These are phyloP conservation scores for Neurospora sp. DNA, from an alignment of 2,329 filamentous ascomycete species.

Conservation along the genomic window DNA sequence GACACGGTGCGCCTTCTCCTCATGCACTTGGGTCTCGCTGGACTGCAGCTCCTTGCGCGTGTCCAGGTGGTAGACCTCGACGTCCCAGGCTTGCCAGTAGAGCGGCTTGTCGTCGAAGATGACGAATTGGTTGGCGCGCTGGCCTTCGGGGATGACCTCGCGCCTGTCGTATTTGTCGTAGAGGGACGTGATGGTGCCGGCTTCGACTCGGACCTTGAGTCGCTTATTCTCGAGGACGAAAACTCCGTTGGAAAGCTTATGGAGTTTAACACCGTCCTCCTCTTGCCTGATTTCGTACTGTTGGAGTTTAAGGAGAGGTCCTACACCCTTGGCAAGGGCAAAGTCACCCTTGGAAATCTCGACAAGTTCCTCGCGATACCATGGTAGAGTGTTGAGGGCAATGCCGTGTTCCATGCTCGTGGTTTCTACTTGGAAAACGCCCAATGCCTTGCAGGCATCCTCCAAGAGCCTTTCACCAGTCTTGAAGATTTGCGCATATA, in stretches of 20 bases:
- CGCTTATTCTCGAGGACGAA: slow-evolving; percentile 75
- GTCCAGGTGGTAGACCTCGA: slow-evolving; percentile 90
- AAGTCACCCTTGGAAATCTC: slow-evolving; percentile 44
- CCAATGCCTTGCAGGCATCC: slow-evolving; percentile 58
- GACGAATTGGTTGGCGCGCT: slow-evolving; percentile 82
- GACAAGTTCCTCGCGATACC: slow-evolving; percentile 68
- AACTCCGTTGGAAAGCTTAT: slow-evolving; percentile 44
- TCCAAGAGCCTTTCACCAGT: slow-evolving; percentile 63
- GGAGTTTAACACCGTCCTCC: slow-evolving; percentile 40
- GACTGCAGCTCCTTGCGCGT: slow-evolving; percentile 68
- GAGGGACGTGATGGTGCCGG: slow-evolving; percentile 74
- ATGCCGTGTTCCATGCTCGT: slow-evolving; percentile 38
- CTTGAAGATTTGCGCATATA: slow-evolving; percentile 75
- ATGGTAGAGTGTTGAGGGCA: slow-evolving; percentile 78
- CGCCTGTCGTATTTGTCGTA: slow-evolving; percentile 64
- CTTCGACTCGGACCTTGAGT: slow-evolving; percentile 60
- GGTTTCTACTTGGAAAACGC: slow-evolving; percentile 39
- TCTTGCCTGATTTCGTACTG: slow-evolving; percentile 35
- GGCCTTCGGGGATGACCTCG: slow-evolving; percentile 63
- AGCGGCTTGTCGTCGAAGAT: slow-evolving; percentile 95
- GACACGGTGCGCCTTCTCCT: slow-evolving; percentile 63
- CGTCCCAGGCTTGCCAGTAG: slow-evolving; percentile 97
- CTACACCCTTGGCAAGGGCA: slow-evolving; percentile 47
- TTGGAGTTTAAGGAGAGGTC: slow-evolving; percentile 40
- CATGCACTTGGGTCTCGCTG: slow-evolving; percentile 58